Conservation (phyloP, 805 yeast species). For the Lipomyces sp. region DNA sequence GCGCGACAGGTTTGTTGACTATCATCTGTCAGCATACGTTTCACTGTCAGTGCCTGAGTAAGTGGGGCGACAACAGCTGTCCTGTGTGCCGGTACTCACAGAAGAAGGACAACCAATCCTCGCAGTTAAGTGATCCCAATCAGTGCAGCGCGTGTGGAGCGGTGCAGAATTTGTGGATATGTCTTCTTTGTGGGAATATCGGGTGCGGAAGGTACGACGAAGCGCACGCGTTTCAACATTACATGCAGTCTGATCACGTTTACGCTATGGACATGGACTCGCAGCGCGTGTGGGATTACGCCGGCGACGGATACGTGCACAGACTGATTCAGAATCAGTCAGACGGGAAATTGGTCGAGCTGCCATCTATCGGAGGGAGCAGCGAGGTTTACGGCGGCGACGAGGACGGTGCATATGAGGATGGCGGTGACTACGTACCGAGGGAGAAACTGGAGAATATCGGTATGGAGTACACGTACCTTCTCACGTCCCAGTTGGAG, state of each 20-base stretch:
- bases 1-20: slow-evolving; percentile 74
- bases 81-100: slow-evolving; percentile 85
- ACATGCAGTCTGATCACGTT: slow-evolving; percentile 72
- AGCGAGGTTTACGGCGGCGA: background rate
- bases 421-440: slow-evolving; percentile 19
- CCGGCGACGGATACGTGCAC: slow-evolving; percentile 87
- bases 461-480: slow-evolving; percentile 75
- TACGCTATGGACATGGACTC: slow-evolving; percentile 84
- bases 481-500: slow-evolving; percentile 74
- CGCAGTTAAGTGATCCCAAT: slow-evolving; percentile 13
- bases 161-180: slow-evolving; percentile 73
- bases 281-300: slow-evolving; percentile 92
- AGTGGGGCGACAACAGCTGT: slow-evolving; percentile 79
- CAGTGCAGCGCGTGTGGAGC: slow-evolving; percentile 58
- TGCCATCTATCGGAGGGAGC: slow-evolving; percentile 42
- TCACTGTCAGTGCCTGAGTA: slow-evolving; percentile 81
- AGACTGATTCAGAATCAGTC: slow-evolving; percentile 76
- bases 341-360: slow-evolving; percentile 86
- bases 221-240: slow-evolving; percentile 84
- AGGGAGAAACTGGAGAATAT: slow-evolving; percentile 51
- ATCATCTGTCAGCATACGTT: slow-evolving; percentile 92
- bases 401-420: background rate
- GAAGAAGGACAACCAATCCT: slow-evolving; percentile 31
- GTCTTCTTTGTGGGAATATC: slow-evolving; percentile 84
- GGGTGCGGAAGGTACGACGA: slow-evolving; percentile 87